Evolutionary conservation across 2,329 filamentous ascomycete species (phyloP).

Genomic region (Didymosphaeria variabile): DNA sequence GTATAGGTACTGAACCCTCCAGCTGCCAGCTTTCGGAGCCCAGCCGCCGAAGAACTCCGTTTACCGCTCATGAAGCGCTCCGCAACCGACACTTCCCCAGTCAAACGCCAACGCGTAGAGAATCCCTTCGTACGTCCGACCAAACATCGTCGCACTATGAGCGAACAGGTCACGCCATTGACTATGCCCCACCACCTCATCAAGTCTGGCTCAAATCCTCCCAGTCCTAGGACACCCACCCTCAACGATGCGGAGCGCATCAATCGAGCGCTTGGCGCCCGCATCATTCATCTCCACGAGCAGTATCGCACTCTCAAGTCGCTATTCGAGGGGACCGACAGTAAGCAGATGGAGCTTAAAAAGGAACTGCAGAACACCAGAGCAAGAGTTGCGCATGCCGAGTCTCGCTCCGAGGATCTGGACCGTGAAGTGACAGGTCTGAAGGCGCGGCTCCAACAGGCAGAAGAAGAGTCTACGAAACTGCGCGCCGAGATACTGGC

Average conservation of each 20-base stretch:
- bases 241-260: slow-evolving; percentile 28
- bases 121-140: slow-evolving; percentile 25
- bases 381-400: neutral
- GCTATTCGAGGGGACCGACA: neutral
- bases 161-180: slow-evolving; percentile 30
- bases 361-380: neutral
- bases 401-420: neutral
- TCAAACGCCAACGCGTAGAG: slow-evolving; percentile 37
- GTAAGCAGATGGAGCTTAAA: neutral
- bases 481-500: neutral
- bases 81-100: slow-evolving; percentile 27
- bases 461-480: neutral
- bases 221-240: slow-evolving; percentile 20
- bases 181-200: slow-evolving; percentile 5
- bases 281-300: slow-evolving; percentile 31
- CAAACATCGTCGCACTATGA: slow-evolving; percentile 24
- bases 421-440: slow-evolving; percentile 1
- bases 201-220: slow-evolving; percentile 24
- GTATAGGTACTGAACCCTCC: neutral
- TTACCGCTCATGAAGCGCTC: slow-evolving; percentile 29
- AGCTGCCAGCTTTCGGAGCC: slow-evolving; percentile 4
- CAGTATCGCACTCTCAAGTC: slow-evolving; percentile 20
- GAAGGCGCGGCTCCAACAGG: neutral
- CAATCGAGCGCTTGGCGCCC: slow-evolving; percentile 27
- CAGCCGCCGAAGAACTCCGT: slow-evolving; percentile 17